Percentiles rank a stretch among this genome's conserved stretches.
phyloP scores from a whole-genome alignment of 257 asterid species.

The Capsicum pubescens region DNA sequence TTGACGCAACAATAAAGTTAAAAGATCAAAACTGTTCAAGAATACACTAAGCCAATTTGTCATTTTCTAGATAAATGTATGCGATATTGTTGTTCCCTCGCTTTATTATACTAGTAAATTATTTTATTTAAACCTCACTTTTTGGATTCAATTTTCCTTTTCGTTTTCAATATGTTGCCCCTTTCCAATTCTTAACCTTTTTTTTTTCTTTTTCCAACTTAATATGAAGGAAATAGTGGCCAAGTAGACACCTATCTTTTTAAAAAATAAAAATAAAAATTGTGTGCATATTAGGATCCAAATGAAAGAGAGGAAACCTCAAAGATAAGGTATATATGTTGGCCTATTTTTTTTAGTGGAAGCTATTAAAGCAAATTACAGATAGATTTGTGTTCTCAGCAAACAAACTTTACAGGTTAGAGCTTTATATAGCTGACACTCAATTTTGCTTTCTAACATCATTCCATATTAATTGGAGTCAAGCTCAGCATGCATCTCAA shows the following conservation, averaged over 20 bases:
- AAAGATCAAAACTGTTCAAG: too few relatives aligned
- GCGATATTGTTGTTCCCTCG: background rate
- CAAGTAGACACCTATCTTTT: slow-evolving; percentile 5
- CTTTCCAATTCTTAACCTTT: background rate
- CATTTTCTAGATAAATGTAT: too few relatives aligned
- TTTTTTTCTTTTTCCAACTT: background rate
- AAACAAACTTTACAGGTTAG: slow-evolving; percentile 34
- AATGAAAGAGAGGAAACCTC: slow-evolving; percentile 6
- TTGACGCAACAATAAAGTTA: too few relatives aligned
- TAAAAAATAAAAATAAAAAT: too few relatives aligned
- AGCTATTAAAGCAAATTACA: slow-evolving; percentile 29
- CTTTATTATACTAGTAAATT: background rate
- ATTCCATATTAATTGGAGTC: slow-evolving; percentile 6
- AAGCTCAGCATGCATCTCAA: background rate
- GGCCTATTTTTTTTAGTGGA: slow-evolving; percentile 26
- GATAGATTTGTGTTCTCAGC: slow-evolving; percentile 23
- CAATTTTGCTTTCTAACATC: background rate
- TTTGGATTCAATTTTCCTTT: background rate
- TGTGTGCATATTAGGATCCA: background rate
- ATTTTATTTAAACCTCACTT: background rate
- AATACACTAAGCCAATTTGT: too few relatives aligned
- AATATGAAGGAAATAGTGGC: background rate
- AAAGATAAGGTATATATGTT: slow-evolving; percentile 2
- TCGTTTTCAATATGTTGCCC: background rate
- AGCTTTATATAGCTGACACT: slow-evolving; percentile 25